These are phyloP conservation scores for Fusarium coicis DNA, from an alignment of 2,329 filamentous ascomycete species.

Conservation along the genomic window DNA sequence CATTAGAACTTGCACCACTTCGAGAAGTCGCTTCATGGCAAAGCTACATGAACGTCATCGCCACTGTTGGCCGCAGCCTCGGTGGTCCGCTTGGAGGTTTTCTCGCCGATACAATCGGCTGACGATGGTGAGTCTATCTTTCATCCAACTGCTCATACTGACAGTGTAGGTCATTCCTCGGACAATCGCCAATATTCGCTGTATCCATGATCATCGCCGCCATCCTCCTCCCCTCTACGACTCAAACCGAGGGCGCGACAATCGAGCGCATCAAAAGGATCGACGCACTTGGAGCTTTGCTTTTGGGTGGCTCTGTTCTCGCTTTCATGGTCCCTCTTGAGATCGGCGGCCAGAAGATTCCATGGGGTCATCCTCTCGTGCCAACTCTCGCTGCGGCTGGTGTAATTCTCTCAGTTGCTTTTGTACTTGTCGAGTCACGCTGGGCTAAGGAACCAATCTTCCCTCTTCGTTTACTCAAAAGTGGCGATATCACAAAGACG, in stretches of 20 bases:
- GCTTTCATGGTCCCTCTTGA: conserved; percentile 64
- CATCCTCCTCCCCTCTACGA: neutral
- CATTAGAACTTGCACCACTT: conserved; percentile 60
- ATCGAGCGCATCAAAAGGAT: conserved; percentile 47
- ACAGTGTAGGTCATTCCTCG: conserved; percentile 57
- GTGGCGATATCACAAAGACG: conserved; percentile 63
- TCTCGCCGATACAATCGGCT: conserved; percentile 70
- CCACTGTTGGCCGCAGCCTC: conserved; percentile 61
- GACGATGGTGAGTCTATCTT: conserved; percentile 59
- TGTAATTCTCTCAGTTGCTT: conserved; percentile 51
- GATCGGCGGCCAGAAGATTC: conserved; percentile 62
- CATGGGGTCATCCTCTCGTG: conserved; percentile 60
- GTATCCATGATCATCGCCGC: neutral
- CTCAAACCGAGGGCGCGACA: neutral
- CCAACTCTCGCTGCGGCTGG: conserved; percentile 52
- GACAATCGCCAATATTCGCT: neutral
- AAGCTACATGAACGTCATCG: conserved; percentile 63
- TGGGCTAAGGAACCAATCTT: conserved; percentile 67
- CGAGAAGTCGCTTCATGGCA: conserved; percentile 65
- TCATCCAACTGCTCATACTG: fast-evolving
- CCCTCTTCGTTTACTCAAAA: conserved; percentile 63
- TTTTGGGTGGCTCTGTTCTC: conserved; percentile 66
- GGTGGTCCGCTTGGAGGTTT: conserved; percentile 67
- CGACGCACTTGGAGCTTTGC: conserved; percentile 63
- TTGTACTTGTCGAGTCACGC: conserved; percentile 57